Evolutionary conservation across 768 basidiomycete species (phyloP).

Genomic region (Termitomyces sp.): DNA sequence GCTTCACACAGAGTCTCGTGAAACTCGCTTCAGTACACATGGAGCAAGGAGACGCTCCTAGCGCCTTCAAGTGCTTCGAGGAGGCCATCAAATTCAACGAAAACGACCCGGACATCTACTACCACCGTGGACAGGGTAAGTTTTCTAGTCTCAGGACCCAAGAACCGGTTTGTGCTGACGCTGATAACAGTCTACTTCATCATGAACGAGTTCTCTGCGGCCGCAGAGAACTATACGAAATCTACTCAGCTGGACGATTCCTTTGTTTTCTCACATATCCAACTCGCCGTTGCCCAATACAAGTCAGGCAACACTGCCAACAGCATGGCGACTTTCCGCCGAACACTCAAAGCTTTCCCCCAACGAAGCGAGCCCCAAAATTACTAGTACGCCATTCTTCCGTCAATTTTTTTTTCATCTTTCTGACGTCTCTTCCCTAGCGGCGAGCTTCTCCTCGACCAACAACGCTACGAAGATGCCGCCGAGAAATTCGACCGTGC

Average conservation of each 20-base stretch:
- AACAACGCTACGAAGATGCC: constrained; percentile 80
- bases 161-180: neutral
- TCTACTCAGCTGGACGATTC: constrained; percentile 80
- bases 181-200: constrained; percentile 76
- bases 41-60: constrained; percentile 81
- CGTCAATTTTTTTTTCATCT: neutral
- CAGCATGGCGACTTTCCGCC: constrained; percentile 87
- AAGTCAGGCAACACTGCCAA: constrained; percentile 73
- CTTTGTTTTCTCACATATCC: constrained; percentile 97
- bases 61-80: constrained; percentile 89
- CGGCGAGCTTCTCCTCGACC: constrained; percentile 91
- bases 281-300: constrained; percentile 96
- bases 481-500: constrained; percentile 91
- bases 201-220: constrained; percentile 81
- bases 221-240: constrained; percentile 87
- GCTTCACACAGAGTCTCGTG: constrained; percentile 83
- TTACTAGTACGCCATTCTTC: constrained; percentile 70
- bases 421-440: constrained; percentile 30
- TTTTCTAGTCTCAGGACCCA: neutral
- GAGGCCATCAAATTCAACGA: constrained; percentile 78
- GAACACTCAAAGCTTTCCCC: constrained; percentile 81
- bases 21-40: constrained; percentile 97
- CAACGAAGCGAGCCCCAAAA: constrained; percentile 85
- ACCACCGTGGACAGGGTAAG: constrained; percentile 94
- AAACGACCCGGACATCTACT: constrained; percentile 92